Evolutionary conservation across 2,329 filamentous ascomycete genomes (phyloP).

Genomic region (Cladophialophora yegresii): DNA sequence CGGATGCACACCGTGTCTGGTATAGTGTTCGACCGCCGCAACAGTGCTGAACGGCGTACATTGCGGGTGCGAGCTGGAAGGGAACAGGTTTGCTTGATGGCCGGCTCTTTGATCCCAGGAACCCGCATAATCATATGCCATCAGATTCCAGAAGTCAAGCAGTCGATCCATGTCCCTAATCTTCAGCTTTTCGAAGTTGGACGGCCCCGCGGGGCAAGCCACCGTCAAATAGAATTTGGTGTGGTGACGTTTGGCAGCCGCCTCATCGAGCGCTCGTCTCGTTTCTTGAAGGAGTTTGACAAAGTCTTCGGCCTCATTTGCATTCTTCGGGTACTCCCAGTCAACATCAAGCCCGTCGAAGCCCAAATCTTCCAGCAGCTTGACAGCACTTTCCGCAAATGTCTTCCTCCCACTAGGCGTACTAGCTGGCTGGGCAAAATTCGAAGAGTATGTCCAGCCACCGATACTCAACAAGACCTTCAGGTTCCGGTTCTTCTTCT

Average conservation of each 20-base stretch:
- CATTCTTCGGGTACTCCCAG: slow-evolving; percentile 52
- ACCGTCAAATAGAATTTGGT: slow-evolving; percentile 34
- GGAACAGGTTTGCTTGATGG: slow-evolving; percentile 79
- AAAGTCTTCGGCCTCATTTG: slow-evolving; percentile 46
- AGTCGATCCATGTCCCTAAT: slow-evolving; percentile 65
- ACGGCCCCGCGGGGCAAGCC: slow-evolving; percentile 51
- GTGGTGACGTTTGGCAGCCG: slow-evolving; percentile 30
- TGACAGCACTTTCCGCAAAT: slow-evolving; percentile 72
- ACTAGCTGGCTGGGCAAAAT: slow-evolving; percentile 68
- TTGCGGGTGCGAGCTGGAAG: slow-evolving; percentile 57
- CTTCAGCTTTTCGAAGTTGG: slow-evolving; percentile 65
- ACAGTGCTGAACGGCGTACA: slow-evolving; percentile 78
- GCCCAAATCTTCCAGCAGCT: slow-evolving; percentile 75
- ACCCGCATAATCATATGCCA: slow-evolving; percentile 88
- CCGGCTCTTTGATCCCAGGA: slow-evolving; percentile 73
- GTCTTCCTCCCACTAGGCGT: slow-evolving; percentile 61
- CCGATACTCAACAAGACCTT: slow-evolving; percentile 83
- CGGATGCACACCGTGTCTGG: slow-evolving; percentile 61
- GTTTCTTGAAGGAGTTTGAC: slow-evolving; percentile 49
- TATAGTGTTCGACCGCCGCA: slow-evolving; percentile 71
- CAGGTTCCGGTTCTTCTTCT: slow-evolving; percentile 72
- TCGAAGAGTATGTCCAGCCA: slow-evolving; percentile 76
- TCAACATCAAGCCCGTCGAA: slow-evolving; percentile 60
- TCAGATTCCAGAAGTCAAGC: slow-evolving; percentile 76
- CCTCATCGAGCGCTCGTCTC: slow-evolving; percentile 40